Evolutionary conservation across 495 filamentous ascomycete species (phyloP).

Genomic region (Lineolata rhizophorae): DNA sequence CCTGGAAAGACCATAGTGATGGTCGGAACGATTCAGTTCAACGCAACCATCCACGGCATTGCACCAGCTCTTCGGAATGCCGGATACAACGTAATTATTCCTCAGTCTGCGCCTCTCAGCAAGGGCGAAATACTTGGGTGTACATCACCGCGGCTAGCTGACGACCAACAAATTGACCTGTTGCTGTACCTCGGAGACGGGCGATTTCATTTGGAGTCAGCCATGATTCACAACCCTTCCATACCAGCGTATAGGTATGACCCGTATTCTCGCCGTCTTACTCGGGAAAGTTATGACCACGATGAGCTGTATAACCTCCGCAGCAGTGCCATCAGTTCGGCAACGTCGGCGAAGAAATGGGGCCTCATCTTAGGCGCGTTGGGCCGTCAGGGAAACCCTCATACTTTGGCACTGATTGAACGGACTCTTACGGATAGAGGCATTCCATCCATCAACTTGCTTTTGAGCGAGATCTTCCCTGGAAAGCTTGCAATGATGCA

Average conservation of each 20-base stretch:
- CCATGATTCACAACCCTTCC: conserved; percentile 92
- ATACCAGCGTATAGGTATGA: conserved; percentile 92
- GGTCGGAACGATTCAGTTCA: conserved; percentile 97
- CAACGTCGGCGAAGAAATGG: conserved; percentile 63
- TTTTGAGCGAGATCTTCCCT: conserved; percentile 88
- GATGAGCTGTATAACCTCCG: conserved; percentile 69
- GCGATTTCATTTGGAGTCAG: conserved; percentile 88
- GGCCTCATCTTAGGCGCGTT: conserved; percentile 85
- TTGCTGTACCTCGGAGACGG: conserved; percentile 92
- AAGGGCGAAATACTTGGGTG: conserved; percentile 93
- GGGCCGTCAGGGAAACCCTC: conserved; percentile 83
- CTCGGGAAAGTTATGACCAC: conserved; percentile 75
- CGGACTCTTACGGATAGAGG: conserved; percentile 39
- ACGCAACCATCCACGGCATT: conserved; percentile 76
- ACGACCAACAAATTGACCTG: conserved; percentile 31
- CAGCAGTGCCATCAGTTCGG: conserved; percentile 48
- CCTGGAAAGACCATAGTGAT: conserved; percentile 70
- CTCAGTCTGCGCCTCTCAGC: conserved; percentile 78
- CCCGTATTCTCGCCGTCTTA: conserved; percentile 80
- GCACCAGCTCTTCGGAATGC: conserved; percentile 50
- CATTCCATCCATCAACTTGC: conserved; percentile 58
- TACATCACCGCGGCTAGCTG: conserved; percentile 41
- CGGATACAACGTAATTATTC: conserved; percentile 66
- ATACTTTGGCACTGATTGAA: conserved; percentile 78
- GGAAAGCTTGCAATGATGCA: conserved; percentile 83